phyloP scores from a whole-genome alignment of 2,329 filamentous ascomycete species.

The Alternaria postmessia region DNA sequence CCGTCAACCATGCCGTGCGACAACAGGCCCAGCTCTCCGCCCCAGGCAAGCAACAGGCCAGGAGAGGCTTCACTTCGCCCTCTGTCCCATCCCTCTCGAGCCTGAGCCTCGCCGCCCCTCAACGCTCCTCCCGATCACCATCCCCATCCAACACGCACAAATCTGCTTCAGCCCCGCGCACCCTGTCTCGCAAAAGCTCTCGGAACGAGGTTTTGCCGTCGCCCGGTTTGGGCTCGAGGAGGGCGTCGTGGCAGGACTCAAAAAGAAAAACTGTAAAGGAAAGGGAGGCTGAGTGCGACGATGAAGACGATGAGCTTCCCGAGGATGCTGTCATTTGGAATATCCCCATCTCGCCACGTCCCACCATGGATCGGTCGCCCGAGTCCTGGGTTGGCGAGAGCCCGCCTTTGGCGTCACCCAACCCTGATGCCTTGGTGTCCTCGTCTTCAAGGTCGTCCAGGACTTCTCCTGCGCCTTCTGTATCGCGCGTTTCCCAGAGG shows the following conservation, averaged over 20 bases:
- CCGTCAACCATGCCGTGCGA: constrained; percentile 46
- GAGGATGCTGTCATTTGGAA: constrained; percentile 83
- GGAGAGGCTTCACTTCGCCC: constrained; percentile 53
- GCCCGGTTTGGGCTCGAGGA: constrained; percentile 45
- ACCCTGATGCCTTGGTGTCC: constrained; percentile 25
- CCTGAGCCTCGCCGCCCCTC: constrained; percentile 41
- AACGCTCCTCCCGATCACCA: constrained; percentile 47
- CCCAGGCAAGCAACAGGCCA: constrained; percentile 47
- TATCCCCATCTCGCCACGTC: constrained; percentile 76
- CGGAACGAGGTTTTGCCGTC: constrained; percentile 44
- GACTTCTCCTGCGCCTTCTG: constrained; percentile 36
- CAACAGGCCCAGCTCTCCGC: constrained; percentile 49
- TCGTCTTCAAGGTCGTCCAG: constrained; percentile 37
- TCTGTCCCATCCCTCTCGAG: constrained; percentile 46
- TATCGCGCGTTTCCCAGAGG: constrained; percentile 27
- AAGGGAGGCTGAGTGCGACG: constrained; percentile 80
- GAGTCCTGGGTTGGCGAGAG: constrained; percentile 43
- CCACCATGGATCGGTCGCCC: constrained; percentile 49
- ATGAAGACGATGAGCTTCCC: constrained; percentile 73
- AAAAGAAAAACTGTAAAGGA: constrained; percentile 72
- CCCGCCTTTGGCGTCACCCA: constrained; percentile 37
- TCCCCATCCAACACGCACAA: constrained; percentile 44
- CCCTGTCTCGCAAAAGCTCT: constrained; percentile 46
- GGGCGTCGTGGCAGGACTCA: constrained; percentile 71
- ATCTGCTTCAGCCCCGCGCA: constrained; percentile 36